phyloP scores from a whole-genome alignment of 1,139 yeast species.

The Sugiyamaella grinbergsii region DNA sequence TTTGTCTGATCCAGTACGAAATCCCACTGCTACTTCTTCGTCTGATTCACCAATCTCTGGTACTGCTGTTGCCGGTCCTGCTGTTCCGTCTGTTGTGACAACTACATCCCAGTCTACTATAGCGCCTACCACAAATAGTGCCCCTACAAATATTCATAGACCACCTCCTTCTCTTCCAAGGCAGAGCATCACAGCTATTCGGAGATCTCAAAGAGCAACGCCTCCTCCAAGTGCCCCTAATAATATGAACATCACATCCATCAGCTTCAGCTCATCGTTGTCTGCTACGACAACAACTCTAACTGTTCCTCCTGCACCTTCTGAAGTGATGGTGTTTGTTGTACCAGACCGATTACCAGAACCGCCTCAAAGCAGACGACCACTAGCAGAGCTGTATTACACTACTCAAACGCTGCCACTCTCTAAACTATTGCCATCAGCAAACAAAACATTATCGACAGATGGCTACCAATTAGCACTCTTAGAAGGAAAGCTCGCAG shows the following conservation, averaged over 20 bases:
- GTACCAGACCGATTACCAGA: slow-evolving; percentile 44
- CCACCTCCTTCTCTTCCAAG: slow-evolving; percentile 1
- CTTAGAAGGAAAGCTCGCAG: slow-evolving; percentile 91
- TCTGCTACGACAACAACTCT: background rate
- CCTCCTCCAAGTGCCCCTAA: slow-evolving; percentile 17
- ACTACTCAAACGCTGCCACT: slow-evolving; percentile 86
- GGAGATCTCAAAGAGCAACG: slow-evolving; percentile 9
- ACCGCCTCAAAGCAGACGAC: slow-evolving; percentile 42
- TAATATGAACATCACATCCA: slow-evolving; percentile 3
- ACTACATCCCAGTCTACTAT: background rate
- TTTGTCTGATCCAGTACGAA: background rate
- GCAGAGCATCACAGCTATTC: slow-evolving; percentile 7
- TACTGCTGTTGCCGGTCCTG: background rate
- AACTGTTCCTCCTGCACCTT: slow-evolving; percentile 11
- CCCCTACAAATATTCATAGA: background rate
- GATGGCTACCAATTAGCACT: slow-evolving; percentile 83
- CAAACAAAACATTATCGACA: slow-evolving; percentile 83
- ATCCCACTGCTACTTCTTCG: background rate
- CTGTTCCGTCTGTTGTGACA: background rate
- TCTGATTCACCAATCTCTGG: background rate
- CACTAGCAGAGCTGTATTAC: slow-evolving; percentile 83
- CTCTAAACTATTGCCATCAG: slow-evolving; percentile 74
- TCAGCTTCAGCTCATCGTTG: slow-evolving; percentile 3
- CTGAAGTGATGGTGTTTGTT: slow-evolving; percentile 38
- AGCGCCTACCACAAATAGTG: background rate